Evolutionary conservation across 352 stramenopile genomes (phyloP), one percentile per base, ranked within the genome.

Genomic region (Pythium periplocum): DNA sequence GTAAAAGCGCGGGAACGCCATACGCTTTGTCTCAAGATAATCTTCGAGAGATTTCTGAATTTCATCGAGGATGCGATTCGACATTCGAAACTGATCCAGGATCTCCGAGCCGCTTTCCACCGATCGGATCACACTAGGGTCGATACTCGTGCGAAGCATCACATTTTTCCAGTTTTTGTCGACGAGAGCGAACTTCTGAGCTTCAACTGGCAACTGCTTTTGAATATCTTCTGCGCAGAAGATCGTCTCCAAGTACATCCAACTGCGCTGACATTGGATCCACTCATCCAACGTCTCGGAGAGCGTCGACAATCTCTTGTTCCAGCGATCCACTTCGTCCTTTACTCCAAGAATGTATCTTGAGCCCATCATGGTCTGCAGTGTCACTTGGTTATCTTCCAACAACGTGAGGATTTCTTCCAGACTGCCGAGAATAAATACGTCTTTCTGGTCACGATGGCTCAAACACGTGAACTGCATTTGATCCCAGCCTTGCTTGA

Each of bases 351-450:
- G 71, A 49, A 97, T 96, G 61, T 87, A 97, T 0, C 89, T 83
- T 31, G 83, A 96, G 6, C 89, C 89, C 82, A 97, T 95, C 88
- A 97, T 97, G 1, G 89, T 97, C 57, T 96, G 86, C 36, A 96
- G 59, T 32, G 86, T 92, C 31, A 96, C 84, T 57, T 97, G 89
- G 52, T 97, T 95, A 60, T 97, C 89, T 74, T 97, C 89, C 0
- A 97, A 59, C 6, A 96, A 54, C 44, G 71, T 92, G 35, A 96
- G 66, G 51, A 97, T 92, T 36, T 97, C 89, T 53, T 97, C 89
- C 3, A 97, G 66, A 42, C 82, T 88, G n/a, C 86, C 89, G 0
- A 97, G 69, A 36, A 97, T 97, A 54, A 90, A 96, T 26, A 96
- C 75, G 7, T 92, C 83, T 10, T 86, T 90, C 43, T 89, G 81